Evolutionary conservation across 2,329 filamentous ascomycete species (phyloP), one percentile per base, ranked within the genome.

Genomic region (Zymoseptoria ardabiliae): DNA sequence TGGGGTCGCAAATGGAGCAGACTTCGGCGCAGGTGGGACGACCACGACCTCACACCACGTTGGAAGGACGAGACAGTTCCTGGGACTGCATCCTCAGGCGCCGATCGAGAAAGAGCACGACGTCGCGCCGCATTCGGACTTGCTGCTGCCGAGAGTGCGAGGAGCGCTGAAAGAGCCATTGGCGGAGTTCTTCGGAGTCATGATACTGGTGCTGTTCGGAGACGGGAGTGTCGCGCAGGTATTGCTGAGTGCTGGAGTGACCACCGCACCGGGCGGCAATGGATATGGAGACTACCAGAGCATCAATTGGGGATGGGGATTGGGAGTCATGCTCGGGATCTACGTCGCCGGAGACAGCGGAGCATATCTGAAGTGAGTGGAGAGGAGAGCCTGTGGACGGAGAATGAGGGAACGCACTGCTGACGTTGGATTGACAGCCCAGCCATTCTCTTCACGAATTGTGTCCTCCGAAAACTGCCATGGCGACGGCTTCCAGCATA

Each of bases 401-500:
- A 7, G 1, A 50, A 50, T 1, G 7, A 51, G 19, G 22, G 1
- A 1, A 51, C 6, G 35, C 35, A 45, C 35, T 19, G 19, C 50
- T 51, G 50, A 51, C 50, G 3, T 13, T 21, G 25, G 22, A 23
- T 22, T 5, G 20, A 51, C 52, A 87, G 87, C 68, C 85, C 87
- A 0, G 87, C 85, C n/a, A 82, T 90, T 17, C 89, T 87, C 1
- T 79, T 90, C 25, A 80, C 82, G 61, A 87, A 85, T 73, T 89
- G 87, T 68, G 73, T 90, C 53, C 88, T 82, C 71, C 84, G 87
- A 57, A 81, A 83, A 57, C 80, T 88, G 25, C 85, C 87, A 5
- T 89, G 86, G 84, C 79, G 82, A 51, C 84, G 87, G 48, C 84
- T 89, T 62, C 87, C 86, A 1, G 72, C 86, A n/a, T 90, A 90